phyloP scores from a whole-genome alignment of 306 rosid species.

The Vigna trinervia region DNA sequence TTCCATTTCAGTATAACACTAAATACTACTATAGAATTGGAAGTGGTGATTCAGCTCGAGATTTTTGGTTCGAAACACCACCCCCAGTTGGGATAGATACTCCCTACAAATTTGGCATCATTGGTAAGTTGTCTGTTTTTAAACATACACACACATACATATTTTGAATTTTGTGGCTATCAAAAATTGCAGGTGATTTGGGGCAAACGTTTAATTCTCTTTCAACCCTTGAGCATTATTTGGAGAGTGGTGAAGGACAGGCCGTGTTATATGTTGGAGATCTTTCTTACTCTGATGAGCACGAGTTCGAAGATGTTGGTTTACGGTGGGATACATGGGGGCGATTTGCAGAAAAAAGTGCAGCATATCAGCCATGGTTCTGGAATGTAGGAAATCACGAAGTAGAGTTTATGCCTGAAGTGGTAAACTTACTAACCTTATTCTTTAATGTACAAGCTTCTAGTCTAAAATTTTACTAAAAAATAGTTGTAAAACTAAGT shows the following conservation, averaged over 20 bases:
- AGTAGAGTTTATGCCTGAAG: conserved; percentile 84
- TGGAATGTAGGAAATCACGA: conserved; percentile 96
- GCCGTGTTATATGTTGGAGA: conserved; percentile 89
- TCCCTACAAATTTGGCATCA: conserved; percentile 88
- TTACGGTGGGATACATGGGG: conserved; percentile 97
- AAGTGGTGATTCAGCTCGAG: conserved; percentile 81
- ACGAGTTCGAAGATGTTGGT: conserved; percentile 72
- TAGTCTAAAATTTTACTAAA: too few relatives aligned
- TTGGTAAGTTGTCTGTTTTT: conserved; percentile 61
- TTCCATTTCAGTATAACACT: conserved; percentile 68
- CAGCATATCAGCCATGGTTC: conserved; percentile 95
- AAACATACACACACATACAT: too few relatives aligned
- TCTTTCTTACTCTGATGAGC: conserved; percentile 93
- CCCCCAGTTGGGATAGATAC: conserved; percentile 71
- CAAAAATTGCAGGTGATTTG: conserved; percentile 80
- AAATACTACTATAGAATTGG: conserved; percentile 91
- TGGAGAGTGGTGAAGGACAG: conserved; percentile 81
- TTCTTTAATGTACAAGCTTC: too few relatives aligned
- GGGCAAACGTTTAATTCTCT: conserved; percentile 96
- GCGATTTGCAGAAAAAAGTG: conserved; percentile 72
- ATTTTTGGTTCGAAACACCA: conserved; percentile 87
- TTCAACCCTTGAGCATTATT: conserved; percentile 87
- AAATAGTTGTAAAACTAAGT: too few relatives aligned
- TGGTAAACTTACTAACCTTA: conserved; percentile 59
- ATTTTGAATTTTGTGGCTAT: conserved; percentile 6